A percentile compares a stretch with the other conserved stretches of the same genome.
phyloP scores from a whole-genome alignment of 345 rosid genomes.

The Lagerstroemia speciosa region DNA sequence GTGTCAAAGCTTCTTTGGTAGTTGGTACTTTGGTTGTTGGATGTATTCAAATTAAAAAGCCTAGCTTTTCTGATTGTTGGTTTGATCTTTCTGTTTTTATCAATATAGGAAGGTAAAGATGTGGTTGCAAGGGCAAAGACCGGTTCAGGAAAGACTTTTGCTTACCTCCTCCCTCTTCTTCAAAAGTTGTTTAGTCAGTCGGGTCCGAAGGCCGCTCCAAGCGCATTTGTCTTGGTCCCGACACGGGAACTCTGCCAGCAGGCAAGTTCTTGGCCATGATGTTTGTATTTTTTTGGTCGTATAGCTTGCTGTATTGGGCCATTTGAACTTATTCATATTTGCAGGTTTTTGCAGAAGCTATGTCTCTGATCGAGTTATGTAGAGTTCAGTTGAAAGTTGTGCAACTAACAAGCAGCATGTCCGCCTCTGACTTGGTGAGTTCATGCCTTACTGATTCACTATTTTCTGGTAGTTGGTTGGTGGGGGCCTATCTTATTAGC shows the following conservation, averaged over 20 bases:
- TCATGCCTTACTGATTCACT: not conserved
- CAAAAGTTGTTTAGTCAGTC: conserved; percentile 59
- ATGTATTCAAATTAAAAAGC: not conserved
- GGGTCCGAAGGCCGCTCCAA: conserved; percentile 49
- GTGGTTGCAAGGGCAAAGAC: conserved; percentile 88
- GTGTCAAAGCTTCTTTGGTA: not conserved
- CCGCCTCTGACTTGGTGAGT: conserved; percentile 67
- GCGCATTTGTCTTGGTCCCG: conserved; percentile 70
- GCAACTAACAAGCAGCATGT: conserved; percentile 65
- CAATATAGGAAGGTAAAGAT: conserved; percentile 70
- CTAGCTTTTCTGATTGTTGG: not conserved
- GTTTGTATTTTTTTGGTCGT: not conserved
- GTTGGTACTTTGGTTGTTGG: not conserved
- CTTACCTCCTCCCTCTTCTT: conserved; percentile 76
- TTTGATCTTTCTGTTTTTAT: not conserved
- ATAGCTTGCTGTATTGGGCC: not conserved
- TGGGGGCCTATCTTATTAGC: not conserved
- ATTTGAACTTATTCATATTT: not conserved
- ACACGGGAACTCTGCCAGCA: conserved; percentile 78
- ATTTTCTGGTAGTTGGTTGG: not conserved
- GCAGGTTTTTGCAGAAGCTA: conserved; percentile 61
- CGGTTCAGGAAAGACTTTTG: conserved; percentile 82
- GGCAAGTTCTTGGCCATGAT: conserved; percentile 19
- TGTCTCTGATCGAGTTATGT: conserved; percentile 60
- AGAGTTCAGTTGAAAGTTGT: conserved; percentile 66